Percentiles rank a stretch among this genome's conserved stretches.
These are phyloP conservation scores for Spiraea crenata DNA, from an alignment of 331 rosid species.

Conservation along the genomic window DNA sequence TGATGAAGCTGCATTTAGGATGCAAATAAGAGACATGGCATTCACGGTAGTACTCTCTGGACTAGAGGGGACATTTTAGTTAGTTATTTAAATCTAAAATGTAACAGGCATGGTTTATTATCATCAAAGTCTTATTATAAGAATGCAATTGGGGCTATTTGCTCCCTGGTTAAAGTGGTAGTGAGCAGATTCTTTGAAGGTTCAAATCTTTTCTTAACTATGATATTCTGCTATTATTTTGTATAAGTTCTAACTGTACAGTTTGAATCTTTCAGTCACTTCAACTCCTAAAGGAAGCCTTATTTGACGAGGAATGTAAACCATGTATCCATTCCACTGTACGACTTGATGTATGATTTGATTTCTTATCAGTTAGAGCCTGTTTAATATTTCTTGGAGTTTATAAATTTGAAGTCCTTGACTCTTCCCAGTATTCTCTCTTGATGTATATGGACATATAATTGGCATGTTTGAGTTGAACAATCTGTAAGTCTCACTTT, in stretches of 20 bases:
- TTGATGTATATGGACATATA: slow-evolving; percentile 84
- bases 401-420: slow-evolving; percentile 39
- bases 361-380: slow-evolving; percentile 20
- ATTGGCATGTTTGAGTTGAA: slow-evolving; percentile 98
- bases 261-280: slow-evolving; percentile 71
- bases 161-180: neutral
- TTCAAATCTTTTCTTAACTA: neutral
- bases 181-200: neutral
- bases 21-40: slow-evolving; percentile 81
- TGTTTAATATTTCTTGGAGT: slow-evolving; percentile 13
- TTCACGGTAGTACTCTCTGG: slow-evolving; percentile 54
- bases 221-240: slow-evolving; percentile 4
- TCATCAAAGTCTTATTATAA: neutral
- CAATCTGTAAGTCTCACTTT: slow-evolving; percentile 65
- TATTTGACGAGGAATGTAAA: slow-evolving; percentile 77
- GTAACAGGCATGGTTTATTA: neutral
- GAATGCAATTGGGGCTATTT: neutral
- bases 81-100: neutral
- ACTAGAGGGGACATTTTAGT: slow-evolving; percentile 12
- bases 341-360: slow-evolving; percentile 26
- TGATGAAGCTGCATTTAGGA: slow-evolving; percentile 69
- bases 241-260: slow-evolving; percentile 16
- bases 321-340: slow-evolving; percentile 73
- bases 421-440: slow-evolving; percentile 80
- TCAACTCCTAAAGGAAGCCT: slow-evolving; percentile 71